Evolutionary conservation across 371 early-diverging fungal species (phyloP).

Genomic region (Chytridium lagenaria): DNA sequence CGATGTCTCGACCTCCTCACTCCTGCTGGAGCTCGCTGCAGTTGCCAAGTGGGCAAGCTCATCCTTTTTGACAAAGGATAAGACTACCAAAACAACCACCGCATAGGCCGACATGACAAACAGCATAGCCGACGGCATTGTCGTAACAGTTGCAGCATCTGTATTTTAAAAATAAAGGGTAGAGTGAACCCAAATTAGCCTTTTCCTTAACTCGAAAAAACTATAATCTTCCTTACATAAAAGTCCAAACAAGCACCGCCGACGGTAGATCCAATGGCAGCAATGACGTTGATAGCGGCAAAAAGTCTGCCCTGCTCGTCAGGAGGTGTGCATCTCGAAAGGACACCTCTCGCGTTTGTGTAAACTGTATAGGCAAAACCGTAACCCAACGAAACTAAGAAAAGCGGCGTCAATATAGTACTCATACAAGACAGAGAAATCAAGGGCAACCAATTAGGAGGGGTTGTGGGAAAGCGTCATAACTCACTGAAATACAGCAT

Average conservation of each 20-base stretch:
- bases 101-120: not conserved
- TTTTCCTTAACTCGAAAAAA: too few relatives aligned
- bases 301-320: constrained; percentile 3
- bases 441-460: not conserved
- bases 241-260: not conserved
- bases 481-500: constrained; percentile 5
- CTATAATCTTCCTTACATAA: too few relatives aligned
- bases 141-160: not conserved
- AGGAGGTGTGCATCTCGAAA: not conserved
- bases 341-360: not conserved
- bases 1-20: too few relatives aligned
- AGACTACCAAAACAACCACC: not conserved
- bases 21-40: too few relatives aligned
- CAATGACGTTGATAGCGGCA: constrained; percentile 4
- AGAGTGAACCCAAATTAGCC: too few relatives aligned
- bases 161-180: not conserved
- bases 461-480: not conserved
- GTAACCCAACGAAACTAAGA: not conserved
- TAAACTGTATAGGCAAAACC: not conserved
- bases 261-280: not conserved
- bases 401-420: not conserved
- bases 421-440: not conserved
- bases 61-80: not conserved
- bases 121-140: not conserved
- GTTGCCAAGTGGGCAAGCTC: too few relatives aligned